phyloP scores from a whole-genome alignment of 148 eudicot genomes.

The Rhododendron ovatum region DNA sequence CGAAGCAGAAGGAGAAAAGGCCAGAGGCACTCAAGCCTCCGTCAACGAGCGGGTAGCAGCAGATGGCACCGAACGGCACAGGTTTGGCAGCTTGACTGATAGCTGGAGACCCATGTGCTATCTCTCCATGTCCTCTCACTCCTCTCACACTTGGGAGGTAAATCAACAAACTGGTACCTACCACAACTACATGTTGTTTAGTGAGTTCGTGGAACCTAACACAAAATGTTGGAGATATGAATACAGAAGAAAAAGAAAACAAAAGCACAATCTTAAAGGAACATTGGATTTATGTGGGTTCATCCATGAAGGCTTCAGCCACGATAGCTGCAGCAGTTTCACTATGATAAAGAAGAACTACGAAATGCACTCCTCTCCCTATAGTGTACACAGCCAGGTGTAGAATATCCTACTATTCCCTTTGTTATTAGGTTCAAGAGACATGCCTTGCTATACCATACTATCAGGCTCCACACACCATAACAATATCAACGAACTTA shows the following conservation, averaged over 20 bases:
- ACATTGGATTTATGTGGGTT: not conserved
- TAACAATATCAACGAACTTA: not conserved
- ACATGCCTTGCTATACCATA: not conserved
- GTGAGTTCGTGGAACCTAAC: not conserved
- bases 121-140: not conserved
- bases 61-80: not conserved
- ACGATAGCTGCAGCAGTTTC: not conserved
- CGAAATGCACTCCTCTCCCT: not conserved
- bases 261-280: not conserved
- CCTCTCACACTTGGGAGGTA: not conserved
- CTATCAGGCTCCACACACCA: not conserved
- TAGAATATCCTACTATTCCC: not conserved
- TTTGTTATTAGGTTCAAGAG: not conserved
- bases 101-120: not conserved
- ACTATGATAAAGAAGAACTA: not conserved
- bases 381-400: not conserved
- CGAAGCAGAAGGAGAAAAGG: not conserved
- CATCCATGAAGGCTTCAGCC: not conserved
- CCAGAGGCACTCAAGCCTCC: not conserved
- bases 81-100: not conserved
- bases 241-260: not conserved
- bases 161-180: not conserved
- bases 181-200: not conserved
- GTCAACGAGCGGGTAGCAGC: not conserved
- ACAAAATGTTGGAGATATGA: not conserved